phyloP scores from a whole-genome alignment of 805 yeast genomes.

The Sugiyamaella mastotermitis region DNA sequence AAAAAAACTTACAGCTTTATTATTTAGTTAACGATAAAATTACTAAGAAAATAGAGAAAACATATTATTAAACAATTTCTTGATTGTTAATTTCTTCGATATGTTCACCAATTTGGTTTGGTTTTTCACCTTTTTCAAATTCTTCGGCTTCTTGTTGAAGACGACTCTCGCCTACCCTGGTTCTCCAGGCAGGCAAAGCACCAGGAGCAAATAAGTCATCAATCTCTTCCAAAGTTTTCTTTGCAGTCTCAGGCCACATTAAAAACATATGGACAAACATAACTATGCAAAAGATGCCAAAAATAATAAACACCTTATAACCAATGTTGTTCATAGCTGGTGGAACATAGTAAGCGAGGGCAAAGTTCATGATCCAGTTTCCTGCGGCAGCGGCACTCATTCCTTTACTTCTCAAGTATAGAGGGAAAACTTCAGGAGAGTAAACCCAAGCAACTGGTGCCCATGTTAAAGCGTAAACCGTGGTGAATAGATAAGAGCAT shows the following conservation, averaged over 20 bases:
- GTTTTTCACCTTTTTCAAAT: slow-evolving; percentile 7
- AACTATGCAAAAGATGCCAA: slow-evolving; percentile 22
- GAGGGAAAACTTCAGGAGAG: slow-evolving; percentile 59
- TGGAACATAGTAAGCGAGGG: slow-evolving; percentile 23
- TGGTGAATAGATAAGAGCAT: slow-evolving; percentile 37
- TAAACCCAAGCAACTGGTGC: slow-evolving; percentile 55
- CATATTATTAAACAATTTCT: not conserved
- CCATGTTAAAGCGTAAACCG: slow-evolving; percentile 40
- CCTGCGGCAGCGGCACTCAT: slow-evolving; percentile 58
- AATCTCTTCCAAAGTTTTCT: slow-evolving; percentile 53
- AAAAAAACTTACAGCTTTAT: too few relatives aligned
- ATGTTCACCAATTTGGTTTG: slow-evolving; percentile 2
- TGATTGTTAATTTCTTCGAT: too few relatives aligned
- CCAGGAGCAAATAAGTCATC: slow-evolving; percentile 42
- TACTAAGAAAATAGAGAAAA: too few relatives aligned
- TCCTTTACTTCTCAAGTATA: slow-evolving; percentile 62
- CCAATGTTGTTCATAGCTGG: slow-evolving; percentile 50
- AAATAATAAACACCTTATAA: slow-evolving; percentile 31
- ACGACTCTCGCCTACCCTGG: slow-evolving; percentile 25
- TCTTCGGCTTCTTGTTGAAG: slow-evolving; percentile 4
- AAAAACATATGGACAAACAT: slow-evolving; percentile 6
- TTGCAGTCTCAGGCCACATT: slow-evolving; percentile 55
- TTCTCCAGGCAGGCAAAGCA: slow-evolving; percentile 71
- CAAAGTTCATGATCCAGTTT: slow-evolving; percentile 51
- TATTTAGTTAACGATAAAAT: too few relatives aligned